Conservation (phyloP, 495 filamentous ascomycete species). For the Aspergillus egyptiacus region DNA sequence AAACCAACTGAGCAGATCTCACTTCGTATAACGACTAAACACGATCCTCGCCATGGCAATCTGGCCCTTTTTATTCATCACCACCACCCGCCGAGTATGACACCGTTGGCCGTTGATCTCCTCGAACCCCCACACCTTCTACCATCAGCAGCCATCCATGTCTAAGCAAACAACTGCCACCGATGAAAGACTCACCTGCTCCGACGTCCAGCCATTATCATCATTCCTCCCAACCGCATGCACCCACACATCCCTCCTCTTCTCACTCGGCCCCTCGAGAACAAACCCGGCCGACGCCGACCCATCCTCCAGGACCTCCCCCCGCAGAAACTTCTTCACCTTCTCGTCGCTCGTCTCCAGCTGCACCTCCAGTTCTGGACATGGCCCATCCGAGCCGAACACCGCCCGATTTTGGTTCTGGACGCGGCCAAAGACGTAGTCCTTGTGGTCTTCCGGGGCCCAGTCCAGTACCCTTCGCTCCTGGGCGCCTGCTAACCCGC, state of each 20-base stretch:
- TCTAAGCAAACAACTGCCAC: background rate
- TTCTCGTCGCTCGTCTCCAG: background rate
- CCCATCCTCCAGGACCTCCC: conserved; percentile 1
- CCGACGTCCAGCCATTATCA: background rate
- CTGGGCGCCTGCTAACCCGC: background rate
- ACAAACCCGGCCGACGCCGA: background rate
- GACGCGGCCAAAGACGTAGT: background rate
- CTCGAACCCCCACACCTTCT: conserved; percentile 8
- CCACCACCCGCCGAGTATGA: conserved; percentile 3
- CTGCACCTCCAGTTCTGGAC: background rate
- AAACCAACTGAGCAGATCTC: no score
- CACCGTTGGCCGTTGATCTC: background rate
- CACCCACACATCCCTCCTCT: background rate
- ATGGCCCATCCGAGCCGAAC: background rate
- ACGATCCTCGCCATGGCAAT: background rate
- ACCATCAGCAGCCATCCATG: background rate
- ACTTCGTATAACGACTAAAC: background rate
- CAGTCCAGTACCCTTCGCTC: background rate
- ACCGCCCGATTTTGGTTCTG: background rate
- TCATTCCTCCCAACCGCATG: background rate
- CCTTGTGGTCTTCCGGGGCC: background rate
- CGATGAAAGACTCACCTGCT: background rate
- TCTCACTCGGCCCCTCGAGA: no score
- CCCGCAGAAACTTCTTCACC: background rate
- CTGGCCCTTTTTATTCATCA: background rate